Percentiles rank a stretch among this genome's conserved stretches.
Conservation (phyloP, 2,329 filamentous ascomycete genomes). For the Aspergillus caelatus region DNA sequence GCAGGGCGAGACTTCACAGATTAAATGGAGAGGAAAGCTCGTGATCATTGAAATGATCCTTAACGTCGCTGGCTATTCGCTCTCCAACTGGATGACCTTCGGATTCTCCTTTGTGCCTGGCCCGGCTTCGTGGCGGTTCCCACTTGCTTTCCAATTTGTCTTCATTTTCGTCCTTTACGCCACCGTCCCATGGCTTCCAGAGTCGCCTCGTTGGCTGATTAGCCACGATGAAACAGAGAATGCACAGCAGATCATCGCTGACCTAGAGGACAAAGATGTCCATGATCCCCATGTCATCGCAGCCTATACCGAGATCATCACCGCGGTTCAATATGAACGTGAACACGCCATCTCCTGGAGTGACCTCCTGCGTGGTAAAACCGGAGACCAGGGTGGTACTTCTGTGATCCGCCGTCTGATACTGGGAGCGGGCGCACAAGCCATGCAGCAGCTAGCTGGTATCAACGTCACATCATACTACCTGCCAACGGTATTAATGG, state of each 20-base stretch:
- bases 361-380: slow-evolving; percentile 51
- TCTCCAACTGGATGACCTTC: slow-evolving; percentile 48
- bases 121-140: slow-evolving; percentile 35
- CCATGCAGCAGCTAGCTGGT: slow-evolving; percentile 40
- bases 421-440: slow-evolving; percentile 48
- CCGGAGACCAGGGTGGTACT: slow-evolving; percentile 24
- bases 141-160: slow-evolving; percentile 35
- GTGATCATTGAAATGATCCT: slow-evolving; percentile 35
- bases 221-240: slow-evolving; percentile 28
- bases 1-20: slow-evolving; percentile 53
- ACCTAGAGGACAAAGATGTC: slow-evolving; percentile 22
- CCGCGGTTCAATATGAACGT: slow-evolving; percentile 52
- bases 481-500: slow-evolving; percentile 47
- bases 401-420: slow-evolving; percentile 48
- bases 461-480: slow-evolving; percentile 45
- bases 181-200: slow-evolving; percentile 39
- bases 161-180: slow-evolving; percentile 30
- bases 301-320: slow-evolving; percentile 49
- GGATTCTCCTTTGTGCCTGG: slow-evolving; percentile 45
- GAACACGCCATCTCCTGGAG: slow-evolving; percentile 54
- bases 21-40: slow-evolving; percentile 28
- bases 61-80: slow-evolving; percentile 41
- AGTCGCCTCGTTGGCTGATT: slow-evolving; percentile 34
- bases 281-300: slow-evolving; percentile 49
- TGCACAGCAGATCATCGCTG: slow-evolving; percentile 50